Evolutionary conservation across 306 rosid genomes (phyloP).

Genomic region (Lathyrus sativus): DNA sequence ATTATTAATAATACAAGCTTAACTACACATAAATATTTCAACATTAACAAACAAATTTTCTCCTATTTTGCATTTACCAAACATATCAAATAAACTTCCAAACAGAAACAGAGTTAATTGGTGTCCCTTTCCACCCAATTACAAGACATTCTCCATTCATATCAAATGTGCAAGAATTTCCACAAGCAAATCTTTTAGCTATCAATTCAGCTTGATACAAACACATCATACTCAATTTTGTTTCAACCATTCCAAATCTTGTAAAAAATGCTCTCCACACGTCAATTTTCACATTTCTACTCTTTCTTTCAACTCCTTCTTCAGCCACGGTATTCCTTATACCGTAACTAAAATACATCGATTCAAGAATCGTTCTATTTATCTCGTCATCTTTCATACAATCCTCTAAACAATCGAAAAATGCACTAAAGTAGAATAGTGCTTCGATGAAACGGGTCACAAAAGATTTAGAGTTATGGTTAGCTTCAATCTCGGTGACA

Average conservation of each 20-base stretch:
- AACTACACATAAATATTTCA: background rate
- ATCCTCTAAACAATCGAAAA: conserved; percentile 57
- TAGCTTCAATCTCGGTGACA: conserved; percentile 58
- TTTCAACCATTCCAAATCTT: conserved; percentile 60
- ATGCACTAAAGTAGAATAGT: conserved; percentile 58
- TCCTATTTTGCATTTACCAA: background rate
- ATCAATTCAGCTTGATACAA: conserved; percentile 60
- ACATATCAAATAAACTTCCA: conserved; percentile 56
- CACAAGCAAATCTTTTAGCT: conserved; percentile 48
- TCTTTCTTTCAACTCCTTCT: conserved; percentile 64
- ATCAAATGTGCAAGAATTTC: conserved; percentile 46
- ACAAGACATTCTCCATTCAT: conserved; percentile 51
- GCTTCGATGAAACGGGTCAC: conserved; percentile 66
- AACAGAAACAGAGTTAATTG: conserved; percentile 57
- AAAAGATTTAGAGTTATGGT: conserved; percentile 60
- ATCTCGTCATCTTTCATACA: conserved; percentile 49
- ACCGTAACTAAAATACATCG: conserved; percentile 49
- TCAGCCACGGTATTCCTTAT: conserved; percentile 55
- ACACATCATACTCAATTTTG: conserved; percentile 53
- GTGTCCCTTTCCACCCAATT: conserved; percentile 74
- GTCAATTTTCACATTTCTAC: conserved; percentile 54
- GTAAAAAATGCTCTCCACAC: conserved; percentile 69
- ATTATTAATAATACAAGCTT: background rate
- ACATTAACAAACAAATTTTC: background rate
- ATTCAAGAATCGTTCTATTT: conserved; percentile 47